Evolutionary conservation across 768 basidiomycete species (phyloP), one percentile per base, ranked within the genome.

Genomic region (Dentipellis fragilis): DNA sequence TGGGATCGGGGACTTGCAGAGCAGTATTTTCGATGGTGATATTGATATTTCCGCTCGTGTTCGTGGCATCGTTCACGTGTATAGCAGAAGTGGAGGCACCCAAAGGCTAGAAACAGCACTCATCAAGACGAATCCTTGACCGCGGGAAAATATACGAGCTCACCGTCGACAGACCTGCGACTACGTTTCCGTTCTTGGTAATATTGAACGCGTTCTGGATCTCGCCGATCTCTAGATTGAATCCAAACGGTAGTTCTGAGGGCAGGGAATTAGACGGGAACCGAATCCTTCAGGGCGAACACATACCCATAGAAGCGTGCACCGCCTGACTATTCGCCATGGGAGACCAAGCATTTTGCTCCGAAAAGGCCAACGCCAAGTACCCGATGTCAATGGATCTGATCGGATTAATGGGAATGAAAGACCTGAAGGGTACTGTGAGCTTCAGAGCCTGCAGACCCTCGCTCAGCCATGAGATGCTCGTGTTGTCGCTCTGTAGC

Each of bases 211-310:
- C 68, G 62, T 89, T 88, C 64, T 78, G 70, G 35, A 89, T 87
- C 57, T 84, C 66, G 29, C 72, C 75, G 52, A 88, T 79, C 1
- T 71, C 69, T 16, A 87, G 8, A 23, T 69, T 69, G 66, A 89
- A 89, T 10, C 87, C 87, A 58, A 89, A 89, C 35, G 87, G 87
- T 38, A 89, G 68, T 59, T 76, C 84, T 85, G 57, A 46, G 54
- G 50, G n/a, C 51, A 49, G 10, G 29, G 6, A 6, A 29, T 29
- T 3, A 29, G 6, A 6, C 6, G 29, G 29, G 29, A 29, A 29
- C 6, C 29, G 29, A 29, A 29, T n/a, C 8, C 23, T 10, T 10
- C n/a, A 39, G 23, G 14, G 36, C 34, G 57, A 34, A 65, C 75
- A 29, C 29, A 55, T 67, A 84, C 83, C 65, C 58, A 88, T 72